phyloP scores from a whole-genome alignment of 140 eudicot genomes.

The Bidens hawaiensis region DNA sequence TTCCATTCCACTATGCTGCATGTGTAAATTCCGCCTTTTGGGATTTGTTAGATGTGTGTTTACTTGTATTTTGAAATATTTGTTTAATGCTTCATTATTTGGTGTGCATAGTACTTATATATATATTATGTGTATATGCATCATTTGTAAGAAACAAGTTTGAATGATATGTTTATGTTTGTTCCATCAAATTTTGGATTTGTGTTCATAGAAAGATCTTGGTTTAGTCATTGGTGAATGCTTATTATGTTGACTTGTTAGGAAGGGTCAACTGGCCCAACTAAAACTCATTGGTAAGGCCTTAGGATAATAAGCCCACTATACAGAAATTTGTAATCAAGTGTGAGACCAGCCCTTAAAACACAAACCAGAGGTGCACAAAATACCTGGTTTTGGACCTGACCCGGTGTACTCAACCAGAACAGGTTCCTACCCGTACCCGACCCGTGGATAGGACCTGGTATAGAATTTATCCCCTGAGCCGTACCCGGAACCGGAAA shows the following conservation, averaged over 20 bases:
- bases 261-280: not conserved
- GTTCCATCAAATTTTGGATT: not conserved
- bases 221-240: not conserved
- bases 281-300: too few species aligned
- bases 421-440: too few species aligned
- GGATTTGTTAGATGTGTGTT: slow-evolving; percentile 24
- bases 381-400: too few species aligned
- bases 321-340: not conserved
- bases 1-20: slow-evolving; percentile 16
- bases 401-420: too few species aligned
- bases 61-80: slow-evolving; percentile 15
- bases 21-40: slow-evolving; percentile 27
- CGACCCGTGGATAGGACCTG: too few species aligned
- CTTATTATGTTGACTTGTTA: not conserved
- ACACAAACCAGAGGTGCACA: too few species aligned
- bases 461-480: too few species aligned
- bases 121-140: slow-evolving; percentile 25
- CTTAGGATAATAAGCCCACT: not conserved
- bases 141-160: slow-evolving; percentile 29
- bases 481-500: too few species aligned
- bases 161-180: slow-evolving; percentile 28
- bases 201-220: slow-evolving; percentile 2
- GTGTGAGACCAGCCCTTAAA: not conserved
- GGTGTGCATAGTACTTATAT: slow-evolving; percentile 28
- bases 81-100: slow-evolving; percentile 35